These are phyloP conservation scores for Sphaceloma murrayae DNA, from an alignment of 2,329 filamentous ascomycete species.

Conservation along the genomic window DNA sequence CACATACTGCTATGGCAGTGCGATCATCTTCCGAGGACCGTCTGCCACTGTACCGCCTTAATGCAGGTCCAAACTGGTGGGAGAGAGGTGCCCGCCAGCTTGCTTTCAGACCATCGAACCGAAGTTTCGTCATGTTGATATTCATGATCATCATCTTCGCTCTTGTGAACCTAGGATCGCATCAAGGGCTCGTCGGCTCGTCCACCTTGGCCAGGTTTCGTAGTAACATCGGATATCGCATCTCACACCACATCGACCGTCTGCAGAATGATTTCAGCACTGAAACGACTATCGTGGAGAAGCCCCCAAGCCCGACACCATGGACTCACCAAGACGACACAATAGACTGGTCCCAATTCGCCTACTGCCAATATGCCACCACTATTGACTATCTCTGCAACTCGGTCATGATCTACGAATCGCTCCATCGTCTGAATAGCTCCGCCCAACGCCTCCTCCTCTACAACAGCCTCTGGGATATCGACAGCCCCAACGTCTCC, in stretches of 20 bases:
- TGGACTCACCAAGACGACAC: background rate
- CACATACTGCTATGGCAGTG: background rate
- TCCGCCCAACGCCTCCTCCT: constrained; percentile 39
- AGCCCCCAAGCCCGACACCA: too few relatives aligned
- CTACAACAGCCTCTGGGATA: constrained; percentile 34
- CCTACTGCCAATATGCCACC: constrained; percentile 38
- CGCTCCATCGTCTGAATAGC: constrained; percentile 34
- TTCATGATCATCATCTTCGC: background rate
- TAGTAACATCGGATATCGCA: too few relatives aligned
- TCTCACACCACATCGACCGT: too few relatives aligned
- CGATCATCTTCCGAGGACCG: background rate
- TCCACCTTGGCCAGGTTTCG: too few relatives aligned
- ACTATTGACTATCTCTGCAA: constrained; percentile 37
- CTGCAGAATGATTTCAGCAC: too few relatives aligned
- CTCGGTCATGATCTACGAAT: constrained; percentile 37
- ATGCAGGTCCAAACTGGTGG: background rate
- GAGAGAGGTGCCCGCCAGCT: background rate
- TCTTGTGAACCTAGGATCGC: background rate
- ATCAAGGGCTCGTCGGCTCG: background rate
- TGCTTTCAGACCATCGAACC: background rate
- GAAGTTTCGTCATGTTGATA: background rate
- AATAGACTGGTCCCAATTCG: constrained; percentile 34
- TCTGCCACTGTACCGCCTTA: background rate
- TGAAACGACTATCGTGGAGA: too few relatives aligned
- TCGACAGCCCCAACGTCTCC: background rate